Conservation (phyloP, 148 eudicot genomes). For the Persicaria tinctoria region DNA sequence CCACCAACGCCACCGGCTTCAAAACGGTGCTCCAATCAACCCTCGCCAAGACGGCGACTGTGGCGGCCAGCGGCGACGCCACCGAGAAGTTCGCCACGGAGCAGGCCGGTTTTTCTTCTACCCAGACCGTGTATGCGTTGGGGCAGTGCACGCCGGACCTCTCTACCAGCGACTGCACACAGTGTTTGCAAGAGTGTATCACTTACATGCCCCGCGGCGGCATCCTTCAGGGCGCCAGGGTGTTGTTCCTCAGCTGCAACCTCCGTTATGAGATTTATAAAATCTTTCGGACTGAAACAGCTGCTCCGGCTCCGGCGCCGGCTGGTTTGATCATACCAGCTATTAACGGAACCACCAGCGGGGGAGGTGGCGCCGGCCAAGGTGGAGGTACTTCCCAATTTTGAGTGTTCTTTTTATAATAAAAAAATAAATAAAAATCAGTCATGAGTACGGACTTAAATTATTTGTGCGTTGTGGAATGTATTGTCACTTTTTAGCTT, state of each 20-base stretch:
- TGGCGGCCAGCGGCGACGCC: constrained; percentile 9
- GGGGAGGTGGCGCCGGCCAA: no score
- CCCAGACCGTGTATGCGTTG: constrained; percentile 15
- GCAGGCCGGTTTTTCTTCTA: background rate
- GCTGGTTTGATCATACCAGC: no score
- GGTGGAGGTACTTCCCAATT: background rate
- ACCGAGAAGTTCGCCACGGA: constrained; percentile 17
- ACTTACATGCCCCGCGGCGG: background rate
- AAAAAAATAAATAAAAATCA: no score
- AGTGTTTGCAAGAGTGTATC: constrained; percentile 18
- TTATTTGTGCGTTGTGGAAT: no score
- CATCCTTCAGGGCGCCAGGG: no score
- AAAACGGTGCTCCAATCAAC: background rate
- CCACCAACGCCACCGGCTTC: constrained; percentile 3
- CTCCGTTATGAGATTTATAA: no score
- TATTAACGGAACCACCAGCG: background rate
- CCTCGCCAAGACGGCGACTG: background rate
- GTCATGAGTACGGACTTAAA: no score
- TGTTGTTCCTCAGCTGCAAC: no score
- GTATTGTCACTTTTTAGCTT: no score
- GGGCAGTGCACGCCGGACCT: constrained; percentile 30
- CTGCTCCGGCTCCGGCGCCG: background rate
- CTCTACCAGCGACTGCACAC: constrained; percentile 15
- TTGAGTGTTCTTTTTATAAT: no score
- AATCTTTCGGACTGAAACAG: background rate